Conservation (phyloP, 2,329 filamentous ascomycete genomes). For the Calonectria leucothoes region DNA sequence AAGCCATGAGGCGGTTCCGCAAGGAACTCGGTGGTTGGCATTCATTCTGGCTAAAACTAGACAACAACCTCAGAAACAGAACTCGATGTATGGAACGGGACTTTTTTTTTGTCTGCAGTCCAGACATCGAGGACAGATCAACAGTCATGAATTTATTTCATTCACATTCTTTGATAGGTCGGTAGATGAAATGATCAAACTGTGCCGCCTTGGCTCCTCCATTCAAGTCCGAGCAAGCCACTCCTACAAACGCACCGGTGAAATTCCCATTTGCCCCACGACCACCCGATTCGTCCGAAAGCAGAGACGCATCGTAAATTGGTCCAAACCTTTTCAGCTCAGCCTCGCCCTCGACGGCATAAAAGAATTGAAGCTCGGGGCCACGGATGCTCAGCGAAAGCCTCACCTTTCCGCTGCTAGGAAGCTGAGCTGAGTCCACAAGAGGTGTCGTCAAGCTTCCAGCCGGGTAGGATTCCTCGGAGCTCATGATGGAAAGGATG, state of each 20-base stretch:
- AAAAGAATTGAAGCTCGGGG: conserved; percentile 65
- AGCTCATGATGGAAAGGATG: conserved; percentile 67
- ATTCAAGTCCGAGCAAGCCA: conserved; percentile 67
- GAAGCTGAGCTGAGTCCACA: conserved; percentile 58
- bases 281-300: conserved; percentile 69
- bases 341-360: conserved; percentile 58
- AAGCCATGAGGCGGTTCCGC: no score
- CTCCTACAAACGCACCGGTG: conserved; percentile 69
- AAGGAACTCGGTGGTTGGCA: no score
- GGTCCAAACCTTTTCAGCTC: conserved; percentile 63
- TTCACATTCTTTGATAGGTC: conserved; percentile 55
- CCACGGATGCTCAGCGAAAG: conserved; percentile 65
- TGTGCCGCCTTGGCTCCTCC: conserved; percentile 59
- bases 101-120: no score
- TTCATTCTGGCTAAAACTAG: no score
- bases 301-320: conserved; percentile 67
- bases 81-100: no score
- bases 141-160: not conserved
- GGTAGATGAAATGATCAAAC: conserved; percentile 65
- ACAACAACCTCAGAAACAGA: no score
- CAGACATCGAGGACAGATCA: not conserved
- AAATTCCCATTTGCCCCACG: conserved; percentile 72
- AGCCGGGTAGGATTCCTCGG: conserved; percentile 67
- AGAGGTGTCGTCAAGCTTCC: conserved; percentile 59
- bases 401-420: conserved; percentile 64